Percentiles rank a stretch among this genome's conserved stretches.
Conservation (phyloP, 306 rosid species). For the Cucurbita moschata region DNA sequence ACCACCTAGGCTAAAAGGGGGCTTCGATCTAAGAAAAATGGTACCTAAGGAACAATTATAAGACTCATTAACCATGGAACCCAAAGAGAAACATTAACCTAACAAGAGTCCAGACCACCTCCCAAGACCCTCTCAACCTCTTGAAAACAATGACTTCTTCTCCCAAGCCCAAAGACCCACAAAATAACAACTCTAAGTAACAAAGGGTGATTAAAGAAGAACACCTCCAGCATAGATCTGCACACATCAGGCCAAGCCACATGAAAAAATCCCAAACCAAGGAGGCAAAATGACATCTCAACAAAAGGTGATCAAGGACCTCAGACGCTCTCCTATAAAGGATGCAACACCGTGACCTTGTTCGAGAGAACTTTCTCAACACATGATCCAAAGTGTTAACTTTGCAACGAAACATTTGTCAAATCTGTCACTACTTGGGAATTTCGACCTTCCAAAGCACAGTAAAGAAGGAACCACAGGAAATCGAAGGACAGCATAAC, state of each 20-base stretch:
- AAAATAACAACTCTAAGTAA: background rate
- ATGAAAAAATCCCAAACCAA: background rate
- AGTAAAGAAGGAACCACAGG: background rate
- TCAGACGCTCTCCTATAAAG: background rate
- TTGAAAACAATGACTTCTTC: no score
- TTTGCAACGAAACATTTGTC: background rate
- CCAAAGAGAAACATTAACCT: background rate
- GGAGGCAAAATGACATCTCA: background rate
- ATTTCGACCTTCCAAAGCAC: background rate
- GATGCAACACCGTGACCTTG: background rate
- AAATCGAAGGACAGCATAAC: background rate
- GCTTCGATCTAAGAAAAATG: background rate
- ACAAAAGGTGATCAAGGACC: background rate
- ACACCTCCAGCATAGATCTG: background rate
- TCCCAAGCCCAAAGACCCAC: no score
- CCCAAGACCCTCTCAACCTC: no score
- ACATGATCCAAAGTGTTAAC: background rate
- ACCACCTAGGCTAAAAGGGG: background rate
- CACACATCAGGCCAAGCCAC: background rate
- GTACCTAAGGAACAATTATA: background rate
- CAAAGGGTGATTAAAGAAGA: background rate
- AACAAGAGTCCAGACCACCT: background rate
- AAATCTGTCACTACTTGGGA: background rate
- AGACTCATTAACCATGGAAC: background rate
- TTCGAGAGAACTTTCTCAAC: background rate